Base-by-base conservation (phyloP, 202 grass and related monocot species). In the Zizania palustris region DNA sequence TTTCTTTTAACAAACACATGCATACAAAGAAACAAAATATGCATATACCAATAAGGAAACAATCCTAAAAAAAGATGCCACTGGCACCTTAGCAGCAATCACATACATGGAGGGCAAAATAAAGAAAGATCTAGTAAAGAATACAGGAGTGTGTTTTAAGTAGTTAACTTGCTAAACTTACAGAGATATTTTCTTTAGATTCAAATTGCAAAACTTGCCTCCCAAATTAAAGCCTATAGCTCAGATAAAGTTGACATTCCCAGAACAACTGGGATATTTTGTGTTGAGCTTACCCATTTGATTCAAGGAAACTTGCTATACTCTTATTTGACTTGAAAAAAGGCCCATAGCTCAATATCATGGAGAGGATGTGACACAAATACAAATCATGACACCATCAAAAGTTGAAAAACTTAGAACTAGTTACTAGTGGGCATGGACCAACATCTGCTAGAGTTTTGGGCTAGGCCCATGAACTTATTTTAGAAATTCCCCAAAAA, bases 41-140 rank as follows among this genome's bases (percentile, higher is more conserved):
- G 7, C 45, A 16, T 39, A 51, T 43, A 54, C 12, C 4, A 56
- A 42, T 42, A 68, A 45, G 38, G 44, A 10, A 61, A 61, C 1
- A 16, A 40, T 78, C 13, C 58, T 66, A 77, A 77, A 50, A 22
- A 65, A 77, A 15, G 40, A 78, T 69, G 18, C 6, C 12, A 3
- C 3, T 13, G 48, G 8, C 7, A 54, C 16, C 50, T 18, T 16
- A 9, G 4, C 22, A 54, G 14, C 16, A 57, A 37, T 63, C 3
- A 28, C 28, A 28, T 64, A 6, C 16, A 64, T n/a, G 11, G 34
- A 45, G 53, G 40, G 34, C 19, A 73, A 73, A 38, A 11, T 5
- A 64, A 77, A 18, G 21, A 18, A 63, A 37, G 11, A 66, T 59
- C 13, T 44, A 51, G 11, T 9, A 60, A 57, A 22, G 2, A 8